Evolutionary conservation across 78 protist species (phyloP).

Genomic region (Planoprotostelium fungivorum): DNA sequence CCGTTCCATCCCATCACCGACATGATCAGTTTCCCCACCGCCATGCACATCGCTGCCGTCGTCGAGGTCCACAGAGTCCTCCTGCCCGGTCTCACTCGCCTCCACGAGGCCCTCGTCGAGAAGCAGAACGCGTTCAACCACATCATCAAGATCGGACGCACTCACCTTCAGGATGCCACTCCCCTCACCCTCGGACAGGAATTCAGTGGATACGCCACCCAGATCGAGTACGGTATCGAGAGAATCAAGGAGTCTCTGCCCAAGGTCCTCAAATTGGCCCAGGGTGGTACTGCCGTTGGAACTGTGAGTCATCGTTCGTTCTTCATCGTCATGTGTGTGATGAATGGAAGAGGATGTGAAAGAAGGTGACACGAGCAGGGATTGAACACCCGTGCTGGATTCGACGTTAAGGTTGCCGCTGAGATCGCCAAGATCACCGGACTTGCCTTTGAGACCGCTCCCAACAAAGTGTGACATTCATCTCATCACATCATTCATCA

Average conservation of each 20-base stretch:
- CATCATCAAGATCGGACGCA: constrained; percentile 93
- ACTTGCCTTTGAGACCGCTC: constrained; percentile 79
- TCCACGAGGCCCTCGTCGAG: constrained; percentile 36
- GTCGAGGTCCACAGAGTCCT: constrained; percentile 7
- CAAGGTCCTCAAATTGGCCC: constrained; percentile 73
- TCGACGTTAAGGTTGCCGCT: constrained; percentile 59
- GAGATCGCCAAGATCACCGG: constrained; percentile 73
- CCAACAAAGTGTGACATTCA: constrained; percentile 63
- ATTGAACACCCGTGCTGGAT: constrained; percentile 82
- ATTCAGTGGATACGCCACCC: constrained; percentile 82
- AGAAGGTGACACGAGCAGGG: constrained; percentile 21
- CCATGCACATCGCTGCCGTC: constrained; percentile 93
- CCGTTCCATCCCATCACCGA: not conserved
- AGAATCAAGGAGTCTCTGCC: constrained; percentile 64
- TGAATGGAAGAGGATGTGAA: not conserved
- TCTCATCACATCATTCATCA: not conserved
- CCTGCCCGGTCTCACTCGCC: constrained; percentile 60
- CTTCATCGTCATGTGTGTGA: not conserved
- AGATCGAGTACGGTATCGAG: constrained; percentile 60
- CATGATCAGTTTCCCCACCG: constrained; percentile 85
- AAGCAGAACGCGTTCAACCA: constrained; percentile 64
- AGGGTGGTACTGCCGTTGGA: constrained; percentile 98
- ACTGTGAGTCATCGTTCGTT: constrained; percentile 38
- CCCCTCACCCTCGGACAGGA: constrained; percentile 94
- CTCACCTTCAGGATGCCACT: constrained; percentile 92